Percentiles rank a stretch among this genome's conserved stretches.
phyloP scores from a whole-genome alignment of 306 rosid genomes.

The Pyrus communis region DNA sequence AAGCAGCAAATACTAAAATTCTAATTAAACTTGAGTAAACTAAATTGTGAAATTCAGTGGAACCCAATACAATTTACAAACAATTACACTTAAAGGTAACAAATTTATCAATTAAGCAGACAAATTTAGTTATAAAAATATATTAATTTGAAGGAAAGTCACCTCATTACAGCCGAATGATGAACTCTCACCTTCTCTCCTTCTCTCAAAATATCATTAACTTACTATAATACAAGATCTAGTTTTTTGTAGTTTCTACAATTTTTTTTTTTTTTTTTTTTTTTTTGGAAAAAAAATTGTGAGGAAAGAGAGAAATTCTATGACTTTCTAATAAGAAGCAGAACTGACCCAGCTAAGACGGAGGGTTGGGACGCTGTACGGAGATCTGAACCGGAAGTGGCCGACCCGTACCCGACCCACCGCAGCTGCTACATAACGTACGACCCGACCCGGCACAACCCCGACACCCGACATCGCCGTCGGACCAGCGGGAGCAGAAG shows the following conservation, averaged over 20 bases:
- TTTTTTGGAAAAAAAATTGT: not conserved
- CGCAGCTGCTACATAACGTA: conserved; percentile 67
- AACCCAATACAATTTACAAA: not conserved
- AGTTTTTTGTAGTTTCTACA: not conserved
- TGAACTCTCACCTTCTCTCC: conserved; percentile 5
- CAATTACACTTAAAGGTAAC: not conserved
- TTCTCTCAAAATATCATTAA: conserved; percentile 16
- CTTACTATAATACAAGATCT: conserved; percentile 15
- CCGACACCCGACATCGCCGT: conserved; percentile 74
- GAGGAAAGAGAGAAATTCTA: not conserved
- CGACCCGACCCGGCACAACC: conserved; percentile 84
- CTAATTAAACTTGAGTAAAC: not conserved
- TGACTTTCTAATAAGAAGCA: not conserved
- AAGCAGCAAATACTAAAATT: not conserved
- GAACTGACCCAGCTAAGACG: conserved; percentile 30
- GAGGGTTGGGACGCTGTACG: conserved; percentile 40
- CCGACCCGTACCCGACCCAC: conserved; percentile 82
- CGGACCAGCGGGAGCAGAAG: conserved; percentile 88
- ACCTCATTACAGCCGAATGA: conserved; percentile 14
- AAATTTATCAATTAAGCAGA: not conserved
- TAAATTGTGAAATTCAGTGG: not conserved
- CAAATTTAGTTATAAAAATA: conserved; percentile 5
- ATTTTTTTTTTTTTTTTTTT: not conserved
- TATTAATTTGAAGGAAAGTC: conserved; percentile 7
- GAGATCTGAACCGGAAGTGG: conserved; percentile 61